Percentiles rank a stretch among this genome's conserved stretches.
Conservation (phyloP, 2,329 filamentous ascomycete genomes). For the Rutstroemia sp. region DNA sequence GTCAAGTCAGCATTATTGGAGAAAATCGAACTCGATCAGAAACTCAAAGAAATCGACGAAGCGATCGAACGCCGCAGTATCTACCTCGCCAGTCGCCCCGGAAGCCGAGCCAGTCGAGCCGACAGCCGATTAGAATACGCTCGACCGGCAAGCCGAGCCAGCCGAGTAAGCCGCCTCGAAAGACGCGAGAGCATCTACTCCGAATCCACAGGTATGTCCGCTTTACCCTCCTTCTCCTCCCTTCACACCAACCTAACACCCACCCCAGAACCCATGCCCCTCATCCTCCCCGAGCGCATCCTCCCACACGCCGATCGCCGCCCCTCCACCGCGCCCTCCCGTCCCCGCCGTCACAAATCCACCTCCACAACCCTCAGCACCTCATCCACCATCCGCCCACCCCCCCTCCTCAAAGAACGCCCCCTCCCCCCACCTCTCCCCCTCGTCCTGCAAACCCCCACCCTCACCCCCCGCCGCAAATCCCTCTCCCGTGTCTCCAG, state of each 20-base stretch:
- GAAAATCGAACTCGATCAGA: conserved; percentile 46
- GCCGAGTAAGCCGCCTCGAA: conserved; percentile 18
- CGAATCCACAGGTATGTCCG: conserved; percentile 19
- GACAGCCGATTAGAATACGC: conserved; percentile 19
- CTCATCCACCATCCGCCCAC: neutral
- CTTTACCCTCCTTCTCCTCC: no score
- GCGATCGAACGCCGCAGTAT: conserved; percentile 47
- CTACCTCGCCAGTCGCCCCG: conserved; percentile 34
- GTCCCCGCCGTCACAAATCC: conserved; percentile 7
- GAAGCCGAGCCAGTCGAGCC: conserved; percentile 22
- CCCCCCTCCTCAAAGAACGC: conserved; percentile 11
- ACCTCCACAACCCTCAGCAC: neutral
- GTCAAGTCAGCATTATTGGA: conserved; percentile 28
- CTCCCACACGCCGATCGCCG: conserved; percentile 31
- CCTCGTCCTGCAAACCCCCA: conserved; percentile 41
- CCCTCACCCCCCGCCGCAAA: conserved; percentile 58
- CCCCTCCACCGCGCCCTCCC: conserved; percentile 9
- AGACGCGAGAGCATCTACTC: conserved; percentile 20
- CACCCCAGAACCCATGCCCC: conserved; percentile 44
- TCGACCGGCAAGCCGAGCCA: conserved; percentile 25
- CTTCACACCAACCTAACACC: neutral
- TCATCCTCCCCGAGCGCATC: conserved; percentile 34
- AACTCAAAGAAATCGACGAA: conserved; percentile 53
- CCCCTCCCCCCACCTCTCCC: conserved; percentile 44
- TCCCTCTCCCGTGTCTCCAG: conserved; percentile 55